Base-by-base conservation (phyloP, 352 stramenopile species). In the Phytophthora cactorum region DNA sequence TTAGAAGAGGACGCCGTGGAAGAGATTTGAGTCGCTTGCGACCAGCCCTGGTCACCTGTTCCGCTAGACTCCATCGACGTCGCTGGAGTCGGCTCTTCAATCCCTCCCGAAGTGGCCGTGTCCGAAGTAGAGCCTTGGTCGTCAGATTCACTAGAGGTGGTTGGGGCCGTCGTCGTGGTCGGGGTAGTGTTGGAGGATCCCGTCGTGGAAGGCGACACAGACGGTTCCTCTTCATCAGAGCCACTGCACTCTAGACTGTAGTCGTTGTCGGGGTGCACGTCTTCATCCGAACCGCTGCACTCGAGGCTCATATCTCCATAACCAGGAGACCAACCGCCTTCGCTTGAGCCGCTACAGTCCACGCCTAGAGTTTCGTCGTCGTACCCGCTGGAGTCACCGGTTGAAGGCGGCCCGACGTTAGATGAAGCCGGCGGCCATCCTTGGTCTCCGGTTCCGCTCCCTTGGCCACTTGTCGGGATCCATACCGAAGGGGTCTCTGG, bases 271-370 rank as follows among this genome's bases (percentile, higher is more conserved):
- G 41, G 32, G 4, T 14, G 39, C 14, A 2, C 22, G 27, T 14
- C 51, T 0, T 72, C 65, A 9, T 60, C 54, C 2, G 66, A 73
- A 28, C 59, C 66, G 25, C 66, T 73, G 41, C 66, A 73, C 31
- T 73, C 66, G 7, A 73, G 52, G 54, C 59, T 62, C 29, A 66
- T 45, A 28, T 44, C 49, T n/a, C n/a, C n/a, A 11, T 41, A 51
- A n/a, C 34, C 44, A 4, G 49, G 49, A 10, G 49, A 41, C 32
- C 8, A 29, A n/a, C 49, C 49, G 25, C 44, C 44, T 55, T 55
- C 49, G 32, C 49, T 43, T 28, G 29, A 55, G 2, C 29, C 32
- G 29, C 49, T 55, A 29, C 49, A 55, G 29, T 55, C 49, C 29
- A 55, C 49, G 8, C 29, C 8, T 29, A 55, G 5, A n/a, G 49